A percentile compares a stretch with the other conserved stretches of the same genome.
Conservation (phyloP, 2,329 filamentous ascomycete genomes). For the Xylariaceae sp. region DNA sequence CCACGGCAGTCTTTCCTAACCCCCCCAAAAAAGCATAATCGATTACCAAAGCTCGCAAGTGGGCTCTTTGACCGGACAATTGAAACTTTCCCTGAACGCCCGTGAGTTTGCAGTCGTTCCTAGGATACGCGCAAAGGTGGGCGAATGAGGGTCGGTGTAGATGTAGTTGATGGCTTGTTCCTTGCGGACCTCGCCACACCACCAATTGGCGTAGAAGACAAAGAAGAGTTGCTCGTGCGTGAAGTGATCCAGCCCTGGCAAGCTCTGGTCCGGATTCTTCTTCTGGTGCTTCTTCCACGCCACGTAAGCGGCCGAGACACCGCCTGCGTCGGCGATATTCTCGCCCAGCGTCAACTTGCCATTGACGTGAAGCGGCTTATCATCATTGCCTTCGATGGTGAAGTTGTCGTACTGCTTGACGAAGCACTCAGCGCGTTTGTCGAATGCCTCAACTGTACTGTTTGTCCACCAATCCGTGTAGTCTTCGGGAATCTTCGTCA, state of each 20-base stretch:
- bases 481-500: constrained; percentile 26
- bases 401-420: constrained; percentile 56
- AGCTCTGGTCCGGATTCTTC: constrained; percentile 41
- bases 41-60: constrained; percentile 62
- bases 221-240: constrained; percentile 61
- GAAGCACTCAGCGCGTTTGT: constrained; percentile 55
- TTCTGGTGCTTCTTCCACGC: constrained; percentile 55
- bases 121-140: constrained; percentile 54
- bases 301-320: constrained; percentile 53
- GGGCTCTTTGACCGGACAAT: constrained; percentile 59
- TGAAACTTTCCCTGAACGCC: constrained; percentile 62
- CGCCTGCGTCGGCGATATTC: constrained; percentile 62
- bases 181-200: constrained; percentile 60
- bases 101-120: constrained; percentile 62
- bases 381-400: constrained; percentile 49
- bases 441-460: constrained; percentile 50
- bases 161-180: constrained; percentile 53
- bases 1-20: background rate
- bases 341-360: constrained; percentile 57
- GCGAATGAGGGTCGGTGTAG: constrained; percentile 61
- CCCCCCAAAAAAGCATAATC: background rate
- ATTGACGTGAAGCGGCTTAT: constrained; percentile 53
- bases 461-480: constrained; percentile 62
- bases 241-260: constrained; percentile 53
- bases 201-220: constrained; percentile 55